Base-by-base conservation (phyloP, 176 grass and related monocot species). In the Aechmea fasciata region DNA sequence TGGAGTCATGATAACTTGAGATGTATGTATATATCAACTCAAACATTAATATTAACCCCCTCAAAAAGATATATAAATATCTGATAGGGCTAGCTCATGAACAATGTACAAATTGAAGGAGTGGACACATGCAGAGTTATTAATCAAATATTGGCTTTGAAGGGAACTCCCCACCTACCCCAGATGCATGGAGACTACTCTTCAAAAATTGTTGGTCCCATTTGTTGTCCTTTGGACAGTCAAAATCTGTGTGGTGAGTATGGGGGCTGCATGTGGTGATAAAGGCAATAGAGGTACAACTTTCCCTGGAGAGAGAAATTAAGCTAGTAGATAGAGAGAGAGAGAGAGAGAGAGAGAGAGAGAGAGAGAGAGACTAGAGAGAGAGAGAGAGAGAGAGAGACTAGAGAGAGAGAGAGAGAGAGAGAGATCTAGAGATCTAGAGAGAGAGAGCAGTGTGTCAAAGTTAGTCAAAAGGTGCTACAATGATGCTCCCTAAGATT, bases 261-360 rank as follows among this genome's bases (percentile, higher is more conserved):
- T 57, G 80, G 29, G 69, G 41, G 63, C 70, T 68, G 77, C 84
- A 81, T 91, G 79, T 85, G 79, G 79, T 77, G 71, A 77, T 69
- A 65, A 91, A 80, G 82, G 55, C 77, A 87, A 85, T 68, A 80
- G 75, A 80, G 75, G 87, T n/a, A 85, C 79, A 52, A 88, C 83
- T 87, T 72, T 50, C 48, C 48, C 68, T 28, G 7, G 18, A 73
- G 52, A 72, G 79, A 66, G 47, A 62, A 69, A 72, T 47, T 17
- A 18, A 50, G 54, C 5, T n/a, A 23, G 22, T 50, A 71, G 49
- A 69, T 69, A 23, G 51, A 14, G n/a, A 3, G 14, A 4, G 3
- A 33, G 22, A 23, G 22, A 23, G 22, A 23, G 22, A 33, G 18
- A 73, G 52, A 69, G 79, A 66, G 47, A 62, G 69, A 73, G 50